These are phyloP conservation scores for Cyberlindnera mrakii DNA, from an alignment of 805 yeast species.

Conservation along the genomic window DNA sequence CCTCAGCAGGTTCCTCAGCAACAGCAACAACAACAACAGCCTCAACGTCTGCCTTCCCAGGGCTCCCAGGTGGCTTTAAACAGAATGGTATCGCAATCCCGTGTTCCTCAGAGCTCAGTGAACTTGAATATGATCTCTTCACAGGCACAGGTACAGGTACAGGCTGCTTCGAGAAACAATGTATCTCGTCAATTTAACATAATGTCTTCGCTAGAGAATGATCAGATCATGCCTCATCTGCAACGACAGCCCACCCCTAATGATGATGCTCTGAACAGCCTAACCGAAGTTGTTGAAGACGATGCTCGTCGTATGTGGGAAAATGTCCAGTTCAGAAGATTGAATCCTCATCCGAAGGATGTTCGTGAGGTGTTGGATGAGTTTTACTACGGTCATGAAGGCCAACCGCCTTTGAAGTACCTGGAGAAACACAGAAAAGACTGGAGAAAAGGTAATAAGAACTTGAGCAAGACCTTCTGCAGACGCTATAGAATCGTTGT, in stretches of 20 bases:
- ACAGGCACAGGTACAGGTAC: background rate
- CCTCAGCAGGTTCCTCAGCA: background rate
- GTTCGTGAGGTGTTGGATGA: constrained; percentile 25
- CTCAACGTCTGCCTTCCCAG: constrained; percentile 4
- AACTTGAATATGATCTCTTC: constrained; percentile 6
- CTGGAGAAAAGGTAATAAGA: constrained; percentile 25
- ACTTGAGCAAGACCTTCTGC: constrained; percentile 21
- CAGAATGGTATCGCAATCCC: constrained; percentile 11
- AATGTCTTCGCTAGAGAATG: constrained; percentile 7
- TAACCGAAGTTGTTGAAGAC: constrained; percentile 11
- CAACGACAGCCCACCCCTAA: background rate
- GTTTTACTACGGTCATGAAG: constrained; percentile 22
- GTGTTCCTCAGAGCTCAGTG: constrained; percentile 12
- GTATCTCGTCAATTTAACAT: constrained; percentile 1
- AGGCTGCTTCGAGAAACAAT: background rate
- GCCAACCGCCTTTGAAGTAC: constrained; percentile 24
- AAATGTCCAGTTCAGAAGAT: constrained; percentile 12
- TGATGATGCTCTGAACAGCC: constrained; percentile 3
- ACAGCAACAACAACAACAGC: constrained; percentile 3
- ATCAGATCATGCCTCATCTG: constrained; percentile 8
- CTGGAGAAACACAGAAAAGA: constrained; percentile 22
- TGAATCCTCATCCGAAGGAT: constrained; percentile 21
- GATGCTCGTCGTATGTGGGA: constrained; percentile 16
- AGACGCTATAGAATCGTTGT: constrained; percentile 22
- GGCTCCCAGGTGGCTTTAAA: background rate